phyloP scores from a whole-genome alignment of 306 rosid species.

The Rosa rugosa region DNA sequence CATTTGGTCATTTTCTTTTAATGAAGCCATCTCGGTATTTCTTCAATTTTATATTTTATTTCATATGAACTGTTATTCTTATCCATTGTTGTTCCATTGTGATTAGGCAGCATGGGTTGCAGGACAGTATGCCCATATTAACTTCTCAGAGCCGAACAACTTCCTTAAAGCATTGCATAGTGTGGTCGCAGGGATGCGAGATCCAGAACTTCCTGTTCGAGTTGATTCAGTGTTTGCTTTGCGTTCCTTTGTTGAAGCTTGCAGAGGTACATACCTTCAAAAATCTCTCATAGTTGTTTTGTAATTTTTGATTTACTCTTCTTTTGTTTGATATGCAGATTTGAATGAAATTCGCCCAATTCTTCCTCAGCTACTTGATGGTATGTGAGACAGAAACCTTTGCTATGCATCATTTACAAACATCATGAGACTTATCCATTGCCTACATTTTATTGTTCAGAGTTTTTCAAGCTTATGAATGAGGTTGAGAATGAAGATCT shows the following conservation, averaged over 20 bases:
- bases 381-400: slow-evolving; percentile 44
- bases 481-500: slow-evolving; percentile 98
- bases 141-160: slow-evolving; percentile 81
- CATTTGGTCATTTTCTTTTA: background rate
- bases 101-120: slow-evolving; percentile 97
- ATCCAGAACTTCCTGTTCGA: slow-evolving; percentile 93
- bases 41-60: background rate
- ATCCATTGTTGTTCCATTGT: slow-evolving; percentile 20
- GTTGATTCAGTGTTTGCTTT: slow-evolving; percentile 94
- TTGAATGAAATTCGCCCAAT: slow-evolving; percentile 89
- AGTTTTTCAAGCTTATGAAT: slow-evolving; percentile 93
- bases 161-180: slow-evolving; percentile 84
- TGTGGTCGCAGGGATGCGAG: slow-evolving; percentile 88
- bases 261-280: slow-evolving; percentile 50
- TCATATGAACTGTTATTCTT: background rate
- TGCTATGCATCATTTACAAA: slow-evolving; percentile 1
- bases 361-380: slow-evolving; percentile 93
- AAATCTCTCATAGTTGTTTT: background rate
- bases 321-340: slow-evolving; percentile 46
- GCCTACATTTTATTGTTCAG: slow-evolving; percentile 40
- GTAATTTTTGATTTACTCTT: background rate
- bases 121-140: slow-evolving; percentile 88
- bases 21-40: background rate
- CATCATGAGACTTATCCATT: slow-evolving; percentile 24
- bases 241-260: slow-evolving; percentile 95